phyloP scores from a whole-genome alignment of 2,329 filamentous ascomycete species.

The Aspergillus fructus region DNA sequence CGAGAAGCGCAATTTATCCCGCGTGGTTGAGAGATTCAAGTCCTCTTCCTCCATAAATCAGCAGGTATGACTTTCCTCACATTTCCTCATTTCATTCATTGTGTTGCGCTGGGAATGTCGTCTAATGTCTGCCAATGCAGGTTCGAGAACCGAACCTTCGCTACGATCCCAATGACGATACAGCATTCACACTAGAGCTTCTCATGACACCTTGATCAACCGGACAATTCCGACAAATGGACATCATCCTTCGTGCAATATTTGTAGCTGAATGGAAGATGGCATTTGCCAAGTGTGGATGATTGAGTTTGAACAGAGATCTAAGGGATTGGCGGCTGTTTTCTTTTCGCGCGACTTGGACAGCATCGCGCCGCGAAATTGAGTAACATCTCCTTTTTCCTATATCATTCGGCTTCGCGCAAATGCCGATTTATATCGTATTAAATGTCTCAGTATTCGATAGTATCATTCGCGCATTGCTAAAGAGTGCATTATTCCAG shows the following conservation, averaged over 20 bases:
- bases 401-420: not conserved
- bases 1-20: not conserved
- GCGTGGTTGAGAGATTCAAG: not conserved
- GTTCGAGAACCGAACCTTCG: slow-evolving; percentile 12
- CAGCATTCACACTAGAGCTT: slow-evolving; percentile 36
- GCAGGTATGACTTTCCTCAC: not conserved
- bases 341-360: not conserved
- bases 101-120: not conserved
- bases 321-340: slow-evolving; percentile 36
- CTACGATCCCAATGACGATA: slow-evolving; percentile 42
- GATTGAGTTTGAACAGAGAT: slow-evolving; percentile 51
- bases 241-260: slow-evolving; percentile 35
- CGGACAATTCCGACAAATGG: slow-evolving; percentile 23
- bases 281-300: slow-evolving; percentile 32
- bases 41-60: not conserved
- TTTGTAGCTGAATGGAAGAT: slow-evolving; percentile 36
- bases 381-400: not conserved
- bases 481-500: not conserved
- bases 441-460: too few species aligned
- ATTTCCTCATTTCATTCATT: not conserved
- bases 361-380: not conserved
- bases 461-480: not conserved
- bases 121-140: not conserved
- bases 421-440: not conserved
- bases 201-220: slow-evolving; percentile 34